Percentiles rank a stretch among this genome's conserved stretches.
Conservation (phyloP, 2,329 filamentous ascomycete species). For the Xenoacremonium recifei region DNA sequence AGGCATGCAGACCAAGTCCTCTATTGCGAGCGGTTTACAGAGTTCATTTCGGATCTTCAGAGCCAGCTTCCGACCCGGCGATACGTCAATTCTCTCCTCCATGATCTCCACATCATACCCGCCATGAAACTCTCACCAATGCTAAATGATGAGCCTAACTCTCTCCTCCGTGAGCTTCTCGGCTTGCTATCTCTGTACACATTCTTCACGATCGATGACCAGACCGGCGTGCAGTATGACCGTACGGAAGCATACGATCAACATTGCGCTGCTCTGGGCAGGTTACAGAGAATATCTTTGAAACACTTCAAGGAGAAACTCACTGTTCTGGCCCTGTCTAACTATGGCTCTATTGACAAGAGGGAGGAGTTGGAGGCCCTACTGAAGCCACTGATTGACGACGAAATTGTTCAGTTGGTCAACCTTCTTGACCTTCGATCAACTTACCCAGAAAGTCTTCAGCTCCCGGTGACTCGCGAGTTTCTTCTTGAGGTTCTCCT, state of each 20-base stretch:
- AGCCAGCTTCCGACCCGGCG: conserved; percentile 91
- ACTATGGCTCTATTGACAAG: conserved; percentile 84
- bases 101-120: conserved; percentile 80
- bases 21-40: conserved; percentile 92
- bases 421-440: conserved; percentile 74
- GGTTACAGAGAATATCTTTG: conserved; percentile 73
- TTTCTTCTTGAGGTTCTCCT: conserved; percentile 72
- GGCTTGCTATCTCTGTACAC: conserved; percentile 82
- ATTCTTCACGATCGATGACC: conserved; percentile 87
- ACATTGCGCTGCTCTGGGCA: conserved; percentile 75
- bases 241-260: conserved; percentile 72
- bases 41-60: conserved; percentile 85
- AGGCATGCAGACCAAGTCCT: conserved; percentile 57
- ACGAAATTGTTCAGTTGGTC: conserved; percentile 70
- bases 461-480: conserved; percentile 60
- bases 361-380: conserved; percentile 75
- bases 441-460: conserved; percentile 71
- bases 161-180: conserved; percentile 77
- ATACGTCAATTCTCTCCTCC: conserved; percentile 86
- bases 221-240: conserved; percentile 75
- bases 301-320: conserved; percentile 87
- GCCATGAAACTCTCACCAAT: conserved; percentile 76
- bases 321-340: conserved; percentile 86
- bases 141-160: conserved; percentile 72
- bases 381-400: conserved; percentile 69